Conservation (phyloP, 208 protist species). For the Acanthamoeba castellanii region DNA sequence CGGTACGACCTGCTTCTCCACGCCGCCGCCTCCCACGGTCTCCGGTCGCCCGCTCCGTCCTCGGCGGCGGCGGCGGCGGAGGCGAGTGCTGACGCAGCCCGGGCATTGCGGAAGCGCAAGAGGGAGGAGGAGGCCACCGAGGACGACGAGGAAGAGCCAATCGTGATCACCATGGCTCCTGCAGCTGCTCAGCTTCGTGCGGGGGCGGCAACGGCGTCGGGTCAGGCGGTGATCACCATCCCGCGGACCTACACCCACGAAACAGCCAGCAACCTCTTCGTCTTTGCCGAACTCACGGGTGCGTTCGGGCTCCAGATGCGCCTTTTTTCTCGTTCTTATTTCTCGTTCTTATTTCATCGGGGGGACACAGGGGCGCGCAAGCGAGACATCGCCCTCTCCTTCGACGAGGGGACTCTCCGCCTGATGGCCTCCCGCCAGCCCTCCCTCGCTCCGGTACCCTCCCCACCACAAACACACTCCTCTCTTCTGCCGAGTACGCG, state of each 20-base stretch:
- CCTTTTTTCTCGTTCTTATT: too few species aligned
- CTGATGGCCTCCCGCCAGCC: background rate
- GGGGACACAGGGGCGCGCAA: background rate
- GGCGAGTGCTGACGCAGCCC: too few species aligned
- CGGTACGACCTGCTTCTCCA: too few species aligned
- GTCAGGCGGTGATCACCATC: background rate
- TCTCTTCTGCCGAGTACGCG: background rate
- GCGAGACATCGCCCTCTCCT: conserved; percentile 35
- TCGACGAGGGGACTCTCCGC: background rate
- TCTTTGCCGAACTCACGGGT: conserved; percentile 58
- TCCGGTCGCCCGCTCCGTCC: too few species aligned
- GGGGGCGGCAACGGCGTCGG: background rate
- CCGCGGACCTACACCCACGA: conserved; percentile 56
- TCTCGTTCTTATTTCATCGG: background rate
- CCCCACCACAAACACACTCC: background rate
- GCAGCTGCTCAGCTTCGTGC: background rate
- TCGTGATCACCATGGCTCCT: conserved; percentile 10
- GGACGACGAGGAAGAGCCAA: background rate
- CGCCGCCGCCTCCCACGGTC: too few species aligned
- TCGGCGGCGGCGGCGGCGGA: too few species aligned
- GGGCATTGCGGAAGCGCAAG: background rate
- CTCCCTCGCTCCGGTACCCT: background rate
- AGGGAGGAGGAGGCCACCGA: too few species aligned
- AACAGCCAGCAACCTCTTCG: conserved; percentile 54
- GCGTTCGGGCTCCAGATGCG: too few species aligned